Conservation (phyloP, 768 basidiomycete genomes). For the Psilocybe sp. region DNA sequence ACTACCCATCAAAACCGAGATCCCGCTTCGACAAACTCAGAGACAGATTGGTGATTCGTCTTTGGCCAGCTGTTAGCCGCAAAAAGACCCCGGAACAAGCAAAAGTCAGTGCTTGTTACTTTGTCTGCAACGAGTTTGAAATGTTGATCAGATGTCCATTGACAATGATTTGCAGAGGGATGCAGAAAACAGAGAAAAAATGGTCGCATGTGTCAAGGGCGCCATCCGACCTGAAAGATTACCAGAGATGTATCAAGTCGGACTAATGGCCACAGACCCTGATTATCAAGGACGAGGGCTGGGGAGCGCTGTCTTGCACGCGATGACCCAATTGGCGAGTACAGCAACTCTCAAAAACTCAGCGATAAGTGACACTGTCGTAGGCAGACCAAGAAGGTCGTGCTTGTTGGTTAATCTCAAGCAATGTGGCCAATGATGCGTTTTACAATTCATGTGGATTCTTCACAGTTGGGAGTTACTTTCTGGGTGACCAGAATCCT, state of each 20-base stretch:
- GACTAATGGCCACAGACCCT: constrained; percentile 25
- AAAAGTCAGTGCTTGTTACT: no score
- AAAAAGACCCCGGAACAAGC: no score
- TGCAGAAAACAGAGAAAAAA: constrained; percentile 14
- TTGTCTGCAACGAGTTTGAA: no score
- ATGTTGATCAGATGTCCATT: no score
- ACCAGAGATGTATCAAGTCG: constrained; percentile 27
- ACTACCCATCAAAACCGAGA: no score
- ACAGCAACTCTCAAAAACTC: neutral
- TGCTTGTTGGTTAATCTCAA: constrained; percentile 27
- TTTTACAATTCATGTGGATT: constrained; percentile 28
- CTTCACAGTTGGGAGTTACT: constrained; percentile 16
- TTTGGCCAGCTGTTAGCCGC: no score
- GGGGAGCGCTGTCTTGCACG: constrained; percentile 26
- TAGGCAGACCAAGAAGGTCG: constrained; percentile 27
- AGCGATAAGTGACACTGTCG: neutral
- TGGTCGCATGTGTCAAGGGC: constrained; percentile 17
- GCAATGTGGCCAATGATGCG: constrained; percentile 18
- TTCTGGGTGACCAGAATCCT: constrained; percentile 27
- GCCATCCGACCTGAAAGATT: constrained; percentile 18
- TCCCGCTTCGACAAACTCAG: no score
- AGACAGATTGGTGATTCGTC: no score
- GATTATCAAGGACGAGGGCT: constrained; percentile 25
- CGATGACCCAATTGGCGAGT: constrained; percentile 20
- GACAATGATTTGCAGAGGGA: neutral